Base-by-base conservation (phyloP, 768 basidiomycete genomes). In the Serendipita sp. region DNA sequence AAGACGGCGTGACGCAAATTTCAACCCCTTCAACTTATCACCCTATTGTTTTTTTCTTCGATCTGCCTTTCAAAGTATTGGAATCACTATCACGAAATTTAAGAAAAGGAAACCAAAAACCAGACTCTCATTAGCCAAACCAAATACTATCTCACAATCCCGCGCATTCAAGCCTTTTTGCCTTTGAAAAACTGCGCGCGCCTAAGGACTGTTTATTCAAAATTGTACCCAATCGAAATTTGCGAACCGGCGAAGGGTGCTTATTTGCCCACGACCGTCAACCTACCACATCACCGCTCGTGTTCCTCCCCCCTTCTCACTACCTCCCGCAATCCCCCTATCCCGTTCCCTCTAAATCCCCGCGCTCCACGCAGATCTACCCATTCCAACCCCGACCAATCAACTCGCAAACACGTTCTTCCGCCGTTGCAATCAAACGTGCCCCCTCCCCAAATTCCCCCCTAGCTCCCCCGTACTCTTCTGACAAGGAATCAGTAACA, bases 201-300 rank as follows among this genome's bases (percentile, higher is more conserved):
- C 33, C 55, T 60, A 60, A 60, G 55, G 55, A 60, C 55, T 23
- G 34, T 60, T 60, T 60, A 60, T 60, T 60, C 55, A 60, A 60
- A 60, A 60, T 31, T 34, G 34, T 60, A 31, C 16, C 8, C 33
- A 60, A 27, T 5, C 55, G 29, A 60, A 60, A 60, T 31, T 60
- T 37, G 55, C 55, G 36, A 60, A 60, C 10, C 55, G 55, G n/a
- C 36, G 29, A 60, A 60, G 55, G 48, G 48, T 37, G 8, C 18
- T 60, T 34, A 11, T 37, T 36, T 34, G 34, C 55, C 55, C 23
- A 27, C 55, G 27, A 53, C 29, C 36, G n/a, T 60, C 55, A 8
- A 33, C 34, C 29, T 29, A 60, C 10, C 55, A n/a, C 4, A 27
- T n/a, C 27, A n/a, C 55, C 55, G 40, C 40, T 40, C 40, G 40